phyloP scores from a whole-genome alignment of 106 monocot genomes.

The Acorus gramineus region DNA sequence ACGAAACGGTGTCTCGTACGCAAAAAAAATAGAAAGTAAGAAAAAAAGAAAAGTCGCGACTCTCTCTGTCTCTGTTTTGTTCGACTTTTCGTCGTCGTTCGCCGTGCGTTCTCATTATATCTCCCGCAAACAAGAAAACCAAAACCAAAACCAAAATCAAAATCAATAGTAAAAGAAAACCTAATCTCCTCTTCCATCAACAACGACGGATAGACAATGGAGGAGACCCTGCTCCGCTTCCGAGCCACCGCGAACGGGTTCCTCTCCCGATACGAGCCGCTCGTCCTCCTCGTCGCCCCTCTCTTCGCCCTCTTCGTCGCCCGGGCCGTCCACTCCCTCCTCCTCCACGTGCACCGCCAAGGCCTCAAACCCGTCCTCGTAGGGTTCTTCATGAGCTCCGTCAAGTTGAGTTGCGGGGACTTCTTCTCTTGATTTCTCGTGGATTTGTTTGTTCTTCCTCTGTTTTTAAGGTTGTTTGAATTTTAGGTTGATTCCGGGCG shows the following conservation, averaged over 20 bases:
- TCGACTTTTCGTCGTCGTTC: too few relatives aligned
- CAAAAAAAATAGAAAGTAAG: too few relatives aligned
- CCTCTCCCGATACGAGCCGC: conserved; percentile 74
- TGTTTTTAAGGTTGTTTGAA: conserved; percentile 7
- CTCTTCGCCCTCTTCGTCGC: conserved; percentile 54
- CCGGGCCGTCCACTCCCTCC: conserved; percentile 30
- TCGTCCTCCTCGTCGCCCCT: conserved; percentile 53
- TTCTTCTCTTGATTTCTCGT: conserved; percentile 1
- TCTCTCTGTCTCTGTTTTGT: too few relatives aligned
- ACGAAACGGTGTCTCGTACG: too few relatives aligned
- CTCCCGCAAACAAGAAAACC: too few relatives aligned
- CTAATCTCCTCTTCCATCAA: too few relatives aligned
- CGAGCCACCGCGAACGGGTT: conserved; percentile 41
- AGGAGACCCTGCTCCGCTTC: conserved; percentile 16
- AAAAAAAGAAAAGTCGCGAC: too few relatives aligned
- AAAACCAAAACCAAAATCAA: too few relatives aligned
- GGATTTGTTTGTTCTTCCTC: not conserved
- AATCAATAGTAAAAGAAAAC: too few relatives aligned
- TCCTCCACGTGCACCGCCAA: conserved; percentile 30
- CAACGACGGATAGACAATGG: conserved; percentile 6
- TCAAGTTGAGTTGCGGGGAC: conserved; percentile 34
- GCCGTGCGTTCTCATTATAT: too few relatives aligned
- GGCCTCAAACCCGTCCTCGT: conserved; percentile 43
- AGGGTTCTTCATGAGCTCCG: conserved; percentile 31
- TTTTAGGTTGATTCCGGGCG: conserved; percentile 73